These are phyloP conservation scores for Biscutella auriculata DNA, from an alignment of 441 rosid species.

Conservation along the genomic window DNA sequence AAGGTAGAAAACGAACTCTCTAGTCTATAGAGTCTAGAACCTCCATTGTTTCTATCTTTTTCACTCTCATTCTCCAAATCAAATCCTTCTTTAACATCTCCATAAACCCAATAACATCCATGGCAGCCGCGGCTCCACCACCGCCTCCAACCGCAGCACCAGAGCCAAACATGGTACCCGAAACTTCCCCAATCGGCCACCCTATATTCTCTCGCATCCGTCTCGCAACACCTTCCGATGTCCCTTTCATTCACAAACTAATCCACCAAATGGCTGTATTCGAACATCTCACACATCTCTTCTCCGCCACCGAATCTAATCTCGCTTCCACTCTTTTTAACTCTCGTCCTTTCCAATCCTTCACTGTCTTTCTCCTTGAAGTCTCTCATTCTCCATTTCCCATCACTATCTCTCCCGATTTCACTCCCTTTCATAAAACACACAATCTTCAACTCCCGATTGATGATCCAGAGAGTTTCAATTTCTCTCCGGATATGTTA, in stretches of 20 bases:
- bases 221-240: constrained; percentile 61
- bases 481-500: constrained; percentile 26
- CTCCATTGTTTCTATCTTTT: not conserved
- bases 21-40: no score
- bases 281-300: constrained; percentile 53
- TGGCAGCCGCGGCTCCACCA: constrained; percentile 93
- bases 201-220: constrained; percentile 77
- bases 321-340: constrained; percentile 65
- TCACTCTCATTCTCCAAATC: not conserved
- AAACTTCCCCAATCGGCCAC: constrained; percentile 27
- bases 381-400: constrained; percentile 45
- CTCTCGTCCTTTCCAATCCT: constrained; percentile 63
- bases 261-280: constrained; percentile 87
- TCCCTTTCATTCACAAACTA: constrained; percentile 73
- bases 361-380: constrained; percentile 79
- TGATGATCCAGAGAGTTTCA: constrained; percentile 37
- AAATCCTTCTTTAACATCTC: not conserved
- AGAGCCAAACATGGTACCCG: constrained; percentile 33
- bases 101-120: constrained; percentile 1
- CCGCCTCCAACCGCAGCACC: constrained; percentile 67
- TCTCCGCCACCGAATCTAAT: constrained; percentile 62
- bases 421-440: constrained; percentile 20
- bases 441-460: constrained; percentile 44
- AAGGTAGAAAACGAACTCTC: no score
- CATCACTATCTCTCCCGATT: constrained; percentile 11